Percentiles rank a stretch among this genome's conserved stretches.
Conservation (phyloP, 768 basidiomycete genomes). For the Boletus bicolor region DNA sequence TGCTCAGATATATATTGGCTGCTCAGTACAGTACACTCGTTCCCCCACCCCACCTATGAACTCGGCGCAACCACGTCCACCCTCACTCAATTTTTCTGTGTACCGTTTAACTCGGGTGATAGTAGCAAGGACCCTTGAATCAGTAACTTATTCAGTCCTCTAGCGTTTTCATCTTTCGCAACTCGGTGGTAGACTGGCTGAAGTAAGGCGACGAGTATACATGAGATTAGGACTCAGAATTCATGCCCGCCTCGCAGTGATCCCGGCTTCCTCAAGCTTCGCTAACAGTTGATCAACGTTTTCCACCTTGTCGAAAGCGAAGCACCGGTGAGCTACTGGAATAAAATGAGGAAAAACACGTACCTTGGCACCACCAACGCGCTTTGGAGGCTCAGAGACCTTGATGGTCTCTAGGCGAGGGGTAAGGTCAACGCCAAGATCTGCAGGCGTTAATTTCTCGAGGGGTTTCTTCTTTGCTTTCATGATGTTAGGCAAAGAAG, state of each 20-base stretch:
- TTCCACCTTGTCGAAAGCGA: conserved; percentile 47
- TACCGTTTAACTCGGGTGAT: conserved; percentile 5
- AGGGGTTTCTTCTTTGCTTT: conserved; percentile 99
- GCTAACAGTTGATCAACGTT: conserved; percentile 86
- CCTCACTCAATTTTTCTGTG: conserved; percentile 10
- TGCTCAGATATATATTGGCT: conserved; percentile 28
- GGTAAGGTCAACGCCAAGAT: conserved; percentile 80
- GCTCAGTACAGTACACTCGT: conserved; percentile 14
- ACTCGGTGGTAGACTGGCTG: not conserved
- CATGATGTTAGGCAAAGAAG: conserved; percentile 96
- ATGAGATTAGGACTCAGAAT: not conserved
- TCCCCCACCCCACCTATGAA: conserved; percentile 6
- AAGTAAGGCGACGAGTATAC: conserved; percentile 4
- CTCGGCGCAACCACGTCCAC: conserved; percentile 9
- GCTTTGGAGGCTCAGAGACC: conserved; percentile 85
- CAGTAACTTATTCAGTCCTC: conserved; percentile 13
- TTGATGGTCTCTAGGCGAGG: conserved; percentile 84
- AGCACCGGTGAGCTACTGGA: not conserved
- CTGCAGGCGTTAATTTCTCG: conserved; percentile 74
- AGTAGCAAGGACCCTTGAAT: conserved; percentile 16
- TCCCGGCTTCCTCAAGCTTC: conserved; percentile 86
- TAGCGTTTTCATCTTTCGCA: not conserved
- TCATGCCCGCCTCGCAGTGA: conserved; percentile 32
- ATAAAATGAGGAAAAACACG: conserved; percentile 9
- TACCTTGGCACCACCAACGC: conserved; percentile 89